Evolutionary conservation across 2,329 filamentous ascomycete species (phyloP), one percentile per base, ranked within the genome.

Genomic region (Neoascochyta sp.): DNA sequence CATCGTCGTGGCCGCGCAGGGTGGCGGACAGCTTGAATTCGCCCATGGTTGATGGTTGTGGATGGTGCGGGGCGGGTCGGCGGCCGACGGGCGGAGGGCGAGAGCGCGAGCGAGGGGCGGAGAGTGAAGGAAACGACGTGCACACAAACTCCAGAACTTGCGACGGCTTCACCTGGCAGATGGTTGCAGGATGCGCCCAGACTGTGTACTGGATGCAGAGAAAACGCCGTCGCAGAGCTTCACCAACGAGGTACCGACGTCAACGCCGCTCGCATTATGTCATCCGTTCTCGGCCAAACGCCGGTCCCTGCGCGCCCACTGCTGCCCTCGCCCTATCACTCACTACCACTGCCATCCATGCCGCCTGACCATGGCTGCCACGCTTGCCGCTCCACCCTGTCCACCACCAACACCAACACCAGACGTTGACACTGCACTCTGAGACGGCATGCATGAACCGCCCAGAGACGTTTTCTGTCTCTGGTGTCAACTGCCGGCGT

Each of bases 21-120:
- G 86, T 84, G 49, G 90, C 88, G 41, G 92, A 94, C 57, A 98
- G 80, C 75, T 90, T 95, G 75, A 87, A 96, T 61, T 88, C 82
- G 64, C 75, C 70, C 83, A 90, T 89, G 45, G 51, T 56, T 43
- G 43, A 39, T 23, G 11, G 9, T 14, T n/a, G 22, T 20, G 13
- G 27, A 32, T 28, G 29, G 29, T 36, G 49, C 45, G 50, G 56
- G 49, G 48, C 45, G 48, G 44, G 35, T 34, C 11, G 32, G 35
- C 35, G 34, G 36, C 38, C 28, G 41, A 29, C 25, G 32, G 31
- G 26, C 33, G 45, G 36, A 29, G 27, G 31, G 31, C 24, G 34
- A 26, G 29, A 36, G 32, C 37, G 32, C 27, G 34, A 35, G 31
- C 20, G 24, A 18, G 16, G 29, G 18, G 22, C 35, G 38, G 35